Percentiles rank a stretch among this genome's conserved stretches.
These are phyloP conservation scores for Triglochin maritima DNA, from an alignment of 106 monocot species.

Conservation along the genomic window DNA sequence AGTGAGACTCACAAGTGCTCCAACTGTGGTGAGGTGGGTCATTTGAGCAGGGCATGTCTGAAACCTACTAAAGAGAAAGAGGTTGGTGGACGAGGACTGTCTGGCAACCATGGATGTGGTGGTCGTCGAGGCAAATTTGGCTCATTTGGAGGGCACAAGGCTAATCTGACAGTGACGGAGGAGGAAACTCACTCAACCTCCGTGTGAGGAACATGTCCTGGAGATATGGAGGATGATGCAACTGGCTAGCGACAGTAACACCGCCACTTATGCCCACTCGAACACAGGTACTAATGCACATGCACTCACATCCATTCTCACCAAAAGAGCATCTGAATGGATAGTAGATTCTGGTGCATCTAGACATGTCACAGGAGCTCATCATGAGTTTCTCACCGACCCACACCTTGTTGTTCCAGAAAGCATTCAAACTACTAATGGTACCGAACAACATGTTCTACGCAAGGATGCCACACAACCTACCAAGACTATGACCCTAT, in stretches of 20 bases:
- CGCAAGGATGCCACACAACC: neutral
- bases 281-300: neutral
- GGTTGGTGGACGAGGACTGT: neutral
- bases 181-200: too few species aligned
- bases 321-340: neutral
- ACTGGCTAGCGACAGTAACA: neutral
- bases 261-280: neutral
- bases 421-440: neutral
- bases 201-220: neutral
- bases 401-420: neutral
- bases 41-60: neutral
- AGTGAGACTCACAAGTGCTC: too few species aligned
- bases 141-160: neutral
- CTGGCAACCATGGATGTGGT: neutral
- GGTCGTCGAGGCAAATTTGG: neutral
- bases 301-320: neutral
- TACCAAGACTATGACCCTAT: neutral
- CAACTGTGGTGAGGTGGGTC: neutral
- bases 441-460: neutral
- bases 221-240: neutral
- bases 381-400: neutral
- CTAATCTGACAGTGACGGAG: too few species aligned
- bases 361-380: neutral
- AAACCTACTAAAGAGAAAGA: neutral
- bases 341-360: neutral